These are phyloP conservation scores for Acer yangbiense DNA, from an alignment of 345 rosid species.

Conservation along the genomic window DNA sequence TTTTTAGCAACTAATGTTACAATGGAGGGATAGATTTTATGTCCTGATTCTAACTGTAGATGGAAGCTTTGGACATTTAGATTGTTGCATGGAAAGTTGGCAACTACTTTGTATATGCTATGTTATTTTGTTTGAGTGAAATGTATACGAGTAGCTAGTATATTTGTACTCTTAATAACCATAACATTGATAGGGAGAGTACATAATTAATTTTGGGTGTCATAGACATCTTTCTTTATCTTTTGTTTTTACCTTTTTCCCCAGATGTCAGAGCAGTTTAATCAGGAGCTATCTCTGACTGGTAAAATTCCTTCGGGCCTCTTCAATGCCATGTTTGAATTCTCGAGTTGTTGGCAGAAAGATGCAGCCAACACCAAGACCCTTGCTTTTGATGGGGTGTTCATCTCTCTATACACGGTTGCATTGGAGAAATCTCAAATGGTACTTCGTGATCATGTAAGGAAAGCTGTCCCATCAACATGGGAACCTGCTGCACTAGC, in stretches of 20 bases:
- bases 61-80: not conserved
- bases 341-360: conserved; percentile 88
- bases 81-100: not conserved
- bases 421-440: conserved; percentile 88
- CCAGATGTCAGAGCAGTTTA: conserved; percentile 98
- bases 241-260: conserved; percentile 15
- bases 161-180: not conserved
- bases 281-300: conserved; percentile 79
- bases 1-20: not conserved
- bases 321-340: conserved; percentile 89
- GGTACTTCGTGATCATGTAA: conserved; percentile 71
- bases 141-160: not conserved
- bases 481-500: conserved; percentile 97
- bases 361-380: conserved; percentile 92
- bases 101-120: not conserved
- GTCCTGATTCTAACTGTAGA: not conserved
- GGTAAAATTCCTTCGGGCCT: conserved; percentile 95
- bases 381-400: conserved; percentile 90
- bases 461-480: conserved; percentile 75
- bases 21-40: not conserved
- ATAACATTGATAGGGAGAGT: not conserved
- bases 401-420: conserved; percentile 77
- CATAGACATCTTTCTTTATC: not conserved
- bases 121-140: not conserved
- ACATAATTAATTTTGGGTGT: conserved; percentile 6